Base-by-base conservation (phyloP, 2,329 filamentous ascomycete species). In the Neoascochyta sp. region DNA sequence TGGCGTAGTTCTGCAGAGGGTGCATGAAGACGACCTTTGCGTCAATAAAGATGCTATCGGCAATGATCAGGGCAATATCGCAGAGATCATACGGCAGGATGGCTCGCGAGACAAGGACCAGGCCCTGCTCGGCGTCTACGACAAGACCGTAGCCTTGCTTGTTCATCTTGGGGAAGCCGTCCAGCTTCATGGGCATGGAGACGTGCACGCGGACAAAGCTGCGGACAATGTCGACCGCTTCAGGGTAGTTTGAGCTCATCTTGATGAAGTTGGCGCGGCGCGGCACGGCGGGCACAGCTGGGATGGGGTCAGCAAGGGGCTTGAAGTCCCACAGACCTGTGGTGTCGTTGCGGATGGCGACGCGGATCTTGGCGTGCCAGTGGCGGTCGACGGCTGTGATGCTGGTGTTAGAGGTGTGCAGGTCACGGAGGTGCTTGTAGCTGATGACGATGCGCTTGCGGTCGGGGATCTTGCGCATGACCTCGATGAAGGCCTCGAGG, bases 71-170 rank as follows among this genome's bases (percentile, higher is more conserved):
- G 24, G 84, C 88, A 47, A 98, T 93, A 56, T 98, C 92, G 65
- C 90, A 96, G 18, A 98, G 78, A 61, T 98, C 88, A 57, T 95
- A 95, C 2, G 92, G 92, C 12, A 98, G 85, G 43, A 95, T 87
- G 2, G 93, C 90, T 56, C 92, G 73, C 2, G 92, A 96, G 32
- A 96, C 90, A 37, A 96, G 77, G 5, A 98, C 92, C 11, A 98
- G 74, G 11, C 92, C 92, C 67, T 95, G 90, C 39, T 93, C 87
- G 1, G 93, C 92, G 64, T 98, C 92, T 41, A 98, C 86, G n/a
- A 98, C 90, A 20, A 98, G 70, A 21, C 92, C 92, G 73, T 95
- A 95, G 1, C 92, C 92, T 68, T 88, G 92, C 66, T 94, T 92
- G 27, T 88, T 77, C 46, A 92, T 87, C 62, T 92, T 86, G 5